phyloP scores from a whole-genome alignment of 345 rosid genomes.

The Syzygium grande region DNA sequence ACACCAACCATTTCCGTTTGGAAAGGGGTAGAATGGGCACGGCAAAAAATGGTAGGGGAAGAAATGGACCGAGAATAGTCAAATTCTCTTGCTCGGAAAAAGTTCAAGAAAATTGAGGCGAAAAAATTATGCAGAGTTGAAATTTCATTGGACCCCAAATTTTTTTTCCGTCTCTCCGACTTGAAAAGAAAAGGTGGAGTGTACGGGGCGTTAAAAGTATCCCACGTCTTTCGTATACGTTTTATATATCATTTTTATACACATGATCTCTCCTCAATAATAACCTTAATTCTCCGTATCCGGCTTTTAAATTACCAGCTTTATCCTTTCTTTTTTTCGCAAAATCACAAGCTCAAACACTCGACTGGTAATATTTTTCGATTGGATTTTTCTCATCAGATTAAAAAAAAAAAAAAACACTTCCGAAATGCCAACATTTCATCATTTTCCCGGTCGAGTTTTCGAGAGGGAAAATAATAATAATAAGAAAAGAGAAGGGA shows the following conservation, averaged over 20 bases:
- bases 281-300: neutral
- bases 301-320: too few relatives aligned
- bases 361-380: neutral
- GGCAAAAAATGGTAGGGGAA: neutral
- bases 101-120: neutral
- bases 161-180: neutral
- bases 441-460: neutral
- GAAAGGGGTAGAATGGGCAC: neutral
- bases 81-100: neutral
- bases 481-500: fast-evolving
- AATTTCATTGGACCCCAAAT: neutral
- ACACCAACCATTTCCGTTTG: neutral
- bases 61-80: neutral
- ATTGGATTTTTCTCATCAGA: neutral
- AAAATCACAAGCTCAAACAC: neutral
- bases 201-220: too few relatives aligned
- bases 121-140: neutral
- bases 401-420: neutral
- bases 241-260: neutral
- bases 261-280: fast-evolving
- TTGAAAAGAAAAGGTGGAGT: neutral
- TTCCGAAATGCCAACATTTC: too few relatives aligned
- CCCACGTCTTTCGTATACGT: fast-evolving
- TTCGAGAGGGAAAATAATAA: neutral
- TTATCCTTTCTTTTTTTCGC: neutral